phyloP scores from a whole-genome alignment of 2,329 filamentous ascomycete species.

The Pyricularia pennisetigena region DNA sequence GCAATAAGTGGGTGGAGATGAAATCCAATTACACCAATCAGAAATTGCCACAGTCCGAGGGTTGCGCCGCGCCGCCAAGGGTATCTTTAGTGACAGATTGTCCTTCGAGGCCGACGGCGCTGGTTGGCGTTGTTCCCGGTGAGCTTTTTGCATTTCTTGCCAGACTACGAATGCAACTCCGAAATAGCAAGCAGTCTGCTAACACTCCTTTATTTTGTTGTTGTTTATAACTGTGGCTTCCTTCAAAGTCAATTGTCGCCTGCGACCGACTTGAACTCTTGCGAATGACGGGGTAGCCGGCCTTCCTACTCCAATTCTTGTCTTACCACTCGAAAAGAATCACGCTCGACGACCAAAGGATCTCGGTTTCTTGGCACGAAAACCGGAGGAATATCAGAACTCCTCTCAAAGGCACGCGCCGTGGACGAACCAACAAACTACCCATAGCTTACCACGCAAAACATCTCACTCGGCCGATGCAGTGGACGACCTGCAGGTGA shows the following conservation, averaged over 20 bases:
- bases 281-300: background rate
- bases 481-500: background rate
- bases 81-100: slow-evolving; percentile 4
- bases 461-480: background rate
- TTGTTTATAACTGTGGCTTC: background rate
- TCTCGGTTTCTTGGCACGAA: background rate
- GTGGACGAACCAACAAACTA: background rate
- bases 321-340: background rate
- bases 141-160: background rate
- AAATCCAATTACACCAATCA: slow-evolving; percentile 1
- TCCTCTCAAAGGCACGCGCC: background rate
- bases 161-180: background rate
- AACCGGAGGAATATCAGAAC: background rate
- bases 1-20: background rate
- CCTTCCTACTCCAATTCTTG: background rate
- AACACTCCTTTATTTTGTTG: background rate
- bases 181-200: background rate
- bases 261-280: background rate
- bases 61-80: background rate
- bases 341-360: background rate
- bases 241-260: background rate
- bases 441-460: background rate
- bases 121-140: background rate
- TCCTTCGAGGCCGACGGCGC: background rate
- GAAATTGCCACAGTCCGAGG: background rate